phyloP scores from a whole-genome alignment of 2,329 filamentous ascomycete species.

The Botrytis fragariae region DNA sequence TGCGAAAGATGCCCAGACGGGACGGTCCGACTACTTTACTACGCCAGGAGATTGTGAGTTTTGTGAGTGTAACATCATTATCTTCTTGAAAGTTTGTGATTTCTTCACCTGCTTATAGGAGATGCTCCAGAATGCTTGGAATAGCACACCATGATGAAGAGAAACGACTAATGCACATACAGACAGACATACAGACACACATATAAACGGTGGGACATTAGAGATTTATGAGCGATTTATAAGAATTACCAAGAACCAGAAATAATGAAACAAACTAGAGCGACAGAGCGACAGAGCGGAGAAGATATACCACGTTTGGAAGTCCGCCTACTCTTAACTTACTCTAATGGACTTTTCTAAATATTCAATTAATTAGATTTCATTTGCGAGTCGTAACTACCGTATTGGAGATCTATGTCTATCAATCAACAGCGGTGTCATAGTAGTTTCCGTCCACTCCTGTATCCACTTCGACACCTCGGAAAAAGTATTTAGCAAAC shows the following conservation, averaged over 20 bases:
- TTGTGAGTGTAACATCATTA: neutral
- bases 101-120: neutral
- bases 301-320: neutral
- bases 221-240: neutral
- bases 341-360: neutral
- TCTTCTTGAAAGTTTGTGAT: neutral
- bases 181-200: neutral
- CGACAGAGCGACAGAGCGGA: neutral
- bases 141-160: neutral
- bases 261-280: neutral
- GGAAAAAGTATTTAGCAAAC: slow-evolving; percentile 2
- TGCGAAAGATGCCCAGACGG: neutral
- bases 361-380: neutral
- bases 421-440: neutral
- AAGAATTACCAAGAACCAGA: neutral
- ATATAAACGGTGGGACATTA: neutral
- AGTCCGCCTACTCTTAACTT: neutral
- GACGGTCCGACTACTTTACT: neutral
- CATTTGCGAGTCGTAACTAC: neutral
- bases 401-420: neutral
- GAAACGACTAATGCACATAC: neutral
- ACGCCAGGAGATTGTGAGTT: neutral
- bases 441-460: neutral
- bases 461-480: neutral
- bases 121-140: neutral